Evolutionary conservation across 768 basidiomycete genomes (phyloP), one percentile per base, ranked within the genome.

Genomic region (Lactifluus piperatus): DNA sequence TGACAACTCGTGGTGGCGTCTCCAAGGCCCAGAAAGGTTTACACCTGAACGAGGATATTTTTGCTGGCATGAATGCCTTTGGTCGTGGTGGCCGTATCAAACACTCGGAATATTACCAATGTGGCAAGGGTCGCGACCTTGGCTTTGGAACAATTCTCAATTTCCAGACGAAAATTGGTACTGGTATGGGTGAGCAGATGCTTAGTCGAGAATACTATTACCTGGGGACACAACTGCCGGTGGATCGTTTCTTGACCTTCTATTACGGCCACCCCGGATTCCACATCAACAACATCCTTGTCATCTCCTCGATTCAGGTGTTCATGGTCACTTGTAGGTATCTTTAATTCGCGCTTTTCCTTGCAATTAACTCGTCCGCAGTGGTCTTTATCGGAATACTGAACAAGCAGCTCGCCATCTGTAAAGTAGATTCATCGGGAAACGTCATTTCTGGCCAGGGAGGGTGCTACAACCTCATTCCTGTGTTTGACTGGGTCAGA

Each of bases 131-230:
- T 56, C 88, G 97, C 75, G 97, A 99, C 77, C 86, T 99, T 62
- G 97, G 97, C 56, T 99, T 99, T 70, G 97, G 97, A 52, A 99
- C 97, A 46, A 98, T 98, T 69, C 77, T 99, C 68, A 98, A 98
- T 72, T 99, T 99, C 84, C 94, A 97, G 78, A 99, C 97, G 51
- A 99, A 99, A 82, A 97, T 99, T 68, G 95, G 95, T 29, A 97
- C 91, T 30, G 97, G 97, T 74, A 99, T 99, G 97, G 97, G 97
- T 67, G 97, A 99, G 73, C 97, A 99, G 70, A 95, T 98, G 94
- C 86, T 99, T 66, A 97, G 94, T 74, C 85, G 97, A 65, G 97
- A 99, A 74, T 99, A 99, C 72, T 99, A 98, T 73, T 99, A 98
- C 71, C 79, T 99, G 48, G 97, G 97, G 52, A 99, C 97, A 9